These are phyloP conservation scores for Lumnitzera littorea DNA, from an alignment of 345 rosid genomes.

Conservation along the genomic window DNA sequence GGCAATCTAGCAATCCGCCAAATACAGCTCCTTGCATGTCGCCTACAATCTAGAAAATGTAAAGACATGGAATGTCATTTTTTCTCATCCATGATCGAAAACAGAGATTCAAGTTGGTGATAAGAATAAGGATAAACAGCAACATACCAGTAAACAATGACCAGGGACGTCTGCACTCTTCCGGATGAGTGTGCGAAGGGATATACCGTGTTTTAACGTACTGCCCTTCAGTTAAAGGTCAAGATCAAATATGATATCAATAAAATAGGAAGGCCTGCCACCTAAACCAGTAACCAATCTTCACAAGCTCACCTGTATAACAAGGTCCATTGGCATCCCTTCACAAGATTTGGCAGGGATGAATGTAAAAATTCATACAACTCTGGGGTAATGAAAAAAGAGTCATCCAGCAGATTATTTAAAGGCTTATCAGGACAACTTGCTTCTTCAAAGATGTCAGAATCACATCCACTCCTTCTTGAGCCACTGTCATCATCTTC, in stretches of 20 bases:
- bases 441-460: constrained; percentile 42
- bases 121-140: background rate
- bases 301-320: constrained; percentile 58
- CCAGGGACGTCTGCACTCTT: constrained; percentile 74
- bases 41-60: constrained; percentile 53
- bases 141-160: constrained; percentile 73
- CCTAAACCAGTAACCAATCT: background rate
- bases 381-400: constrained; percentile 54
- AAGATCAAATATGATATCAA: constrained; percentile 25
- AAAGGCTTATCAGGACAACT: constrained; percentile 28
- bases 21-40: constrained; percentile 81
- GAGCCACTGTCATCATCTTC: constrained; percentile 15
- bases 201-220: constrained; percentile 89
- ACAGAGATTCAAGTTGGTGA: background rate
- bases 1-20: constrained; percentile 78
- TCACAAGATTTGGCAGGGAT: constrained; percentile 77
- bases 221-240: constrained; percentile 86
- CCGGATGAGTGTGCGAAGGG: constrained; percentile 84
- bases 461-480: constrained; percentile 30
- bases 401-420: constrained; percentile 38
- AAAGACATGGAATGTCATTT: constrained; percentile 7
- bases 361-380: constrained; percentile 68
- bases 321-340: constrained; percentile 84
- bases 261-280: constrained; percentile 2
- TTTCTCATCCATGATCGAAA: background rate